A percentile compares a stretch with the other conserved stretches of the same genome.
phyloP scores from a whole-genome alignment of 2,329 filamentous ascomycete species.

The Fusarium sp. region DNA sequence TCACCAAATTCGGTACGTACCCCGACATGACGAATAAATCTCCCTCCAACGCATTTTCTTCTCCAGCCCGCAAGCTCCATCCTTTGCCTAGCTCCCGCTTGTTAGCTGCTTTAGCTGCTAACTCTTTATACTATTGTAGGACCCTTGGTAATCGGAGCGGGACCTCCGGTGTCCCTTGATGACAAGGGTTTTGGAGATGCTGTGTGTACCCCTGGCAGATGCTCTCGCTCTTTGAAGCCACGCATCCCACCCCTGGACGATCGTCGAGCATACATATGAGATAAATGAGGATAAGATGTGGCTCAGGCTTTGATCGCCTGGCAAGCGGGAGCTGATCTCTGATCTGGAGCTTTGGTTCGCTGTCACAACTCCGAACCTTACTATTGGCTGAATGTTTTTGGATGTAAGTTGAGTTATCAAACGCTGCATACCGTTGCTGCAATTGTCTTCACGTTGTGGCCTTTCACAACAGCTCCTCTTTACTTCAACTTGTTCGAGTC shows the following conservation, averaged over 20 bases:
- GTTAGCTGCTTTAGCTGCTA: slow-evolving; percentile 1
- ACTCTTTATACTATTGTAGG: neutral
- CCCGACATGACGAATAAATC: neutral
- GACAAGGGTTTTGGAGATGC: slow-evolving; percentile 12
- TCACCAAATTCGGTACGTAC: neutral
- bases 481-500: neutral
- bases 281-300: slow-evolving; percentile 5
- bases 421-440: neutral
- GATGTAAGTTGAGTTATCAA: neutral
- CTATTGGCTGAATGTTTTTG: slow-evolving; percentile 11
- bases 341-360: neutral
- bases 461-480: neutral
- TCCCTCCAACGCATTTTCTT: neutral
- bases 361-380: neutral
- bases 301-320: slow-evolving; percentile 18
- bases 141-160: slow-evolving; percentile 19
- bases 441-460: neutral
- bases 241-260: slow-evolving; percentile 11
- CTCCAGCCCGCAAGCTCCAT: neutral
- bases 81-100: slow-evolving; percentile 11
- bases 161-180: slow-evolving; percentile 13
- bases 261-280: neutral
- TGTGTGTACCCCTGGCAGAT: slow-evolving; percentile 4
- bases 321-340: slow-evolving; percentile 12
- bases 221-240: neutral